Conservation (phyloP, 2,329 filamentous ascomycete species). For the Cephalotrichum gorgonifer region DNA sequence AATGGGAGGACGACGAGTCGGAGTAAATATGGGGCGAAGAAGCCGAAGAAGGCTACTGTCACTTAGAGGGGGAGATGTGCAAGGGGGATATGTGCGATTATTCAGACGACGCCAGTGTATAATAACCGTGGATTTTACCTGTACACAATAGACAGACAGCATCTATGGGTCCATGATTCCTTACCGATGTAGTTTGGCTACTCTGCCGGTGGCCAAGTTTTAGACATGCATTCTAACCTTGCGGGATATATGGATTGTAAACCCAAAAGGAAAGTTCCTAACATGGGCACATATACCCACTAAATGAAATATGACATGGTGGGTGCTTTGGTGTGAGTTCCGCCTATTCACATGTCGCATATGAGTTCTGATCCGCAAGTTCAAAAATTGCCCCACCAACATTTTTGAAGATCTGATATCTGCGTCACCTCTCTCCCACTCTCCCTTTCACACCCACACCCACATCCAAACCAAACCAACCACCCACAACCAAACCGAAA, state of each 20-base stretch:
- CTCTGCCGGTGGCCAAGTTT: too few species aligned
- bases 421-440: not conserved
- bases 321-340: not conserved
- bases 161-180: too few species aligned
- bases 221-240: not conserved
- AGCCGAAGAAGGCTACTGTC: slow-evolving; percentile 73
- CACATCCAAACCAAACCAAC: not conserved
- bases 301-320: not conserved
- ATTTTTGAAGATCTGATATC: too few species aligned
- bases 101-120: not conserved
- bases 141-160: not conserved
- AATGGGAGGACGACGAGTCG: slow-evolving; percentile 71
- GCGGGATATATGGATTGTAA: not conserved
- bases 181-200: too few species aligned
- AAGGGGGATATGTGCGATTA: not conserved
- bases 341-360: not conserved
- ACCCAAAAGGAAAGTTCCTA: not conserved
- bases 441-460: not conserved
- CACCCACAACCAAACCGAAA: not conserved
- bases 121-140: not conserved
- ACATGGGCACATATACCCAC: not conserved
- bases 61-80: slow-evolving; percentile 19
- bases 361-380: not conserved
- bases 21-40: slow-evolving; percentile 98
- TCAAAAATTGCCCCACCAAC: not conserved